Evolutionary conservation across 2,329 filamentous ascomycete species (phyloP).

Genomic region (Hymenoscyphus scutula): DNA sequence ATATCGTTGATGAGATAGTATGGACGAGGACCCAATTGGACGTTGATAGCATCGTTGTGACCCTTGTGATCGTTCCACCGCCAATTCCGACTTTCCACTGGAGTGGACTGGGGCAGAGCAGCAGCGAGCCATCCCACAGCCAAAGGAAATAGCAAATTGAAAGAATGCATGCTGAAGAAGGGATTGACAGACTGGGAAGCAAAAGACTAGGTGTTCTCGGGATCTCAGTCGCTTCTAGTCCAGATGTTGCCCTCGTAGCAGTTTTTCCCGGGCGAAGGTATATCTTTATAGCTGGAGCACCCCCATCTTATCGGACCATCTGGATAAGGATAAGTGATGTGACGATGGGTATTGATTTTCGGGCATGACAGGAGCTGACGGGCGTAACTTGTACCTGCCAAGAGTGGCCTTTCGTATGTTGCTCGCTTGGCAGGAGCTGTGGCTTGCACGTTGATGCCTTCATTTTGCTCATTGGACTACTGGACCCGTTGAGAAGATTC

Average conservation of each 20-base stretch:
- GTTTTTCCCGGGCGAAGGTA: background rate
- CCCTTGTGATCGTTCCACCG: slow-evolving; percentile 3
- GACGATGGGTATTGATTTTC: background rate
- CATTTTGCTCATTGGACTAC: slow-evolving; percentile 3
- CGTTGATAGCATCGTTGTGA: slow-evolving; percentile 4
- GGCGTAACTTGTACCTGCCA: background rate
- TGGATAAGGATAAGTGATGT: background rate
- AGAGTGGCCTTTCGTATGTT: background rate
- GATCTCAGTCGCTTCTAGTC: background rate
- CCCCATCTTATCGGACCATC: background rate
- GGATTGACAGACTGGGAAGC: background rate
- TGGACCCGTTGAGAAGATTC: background rate
- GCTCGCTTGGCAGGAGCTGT: background rate
- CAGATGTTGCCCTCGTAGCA: background rate
- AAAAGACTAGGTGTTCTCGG: background rate
- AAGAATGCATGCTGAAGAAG: slow-evolving; percentile 2
- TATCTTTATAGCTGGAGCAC: background rate
- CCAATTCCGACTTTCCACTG: slow-evolving; percentile 5
- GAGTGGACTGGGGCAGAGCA: slow-evolving; percentile 1
- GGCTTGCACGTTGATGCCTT: background rate
- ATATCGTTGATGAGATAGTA: slow-evolving; percentile 27
- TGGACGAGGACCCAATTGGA: slow-evolving; percentile 18
- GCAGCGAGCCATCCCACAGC: slow-evolving; percentile 1
- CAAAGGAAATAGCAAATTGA: background rate
- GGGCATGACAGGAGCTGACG: slow-evolving; percentile 2